Base-by-base conservation (phyloP, 768 basidiomycete genomes). In the Tricholoma furcatifolium region DNA sequence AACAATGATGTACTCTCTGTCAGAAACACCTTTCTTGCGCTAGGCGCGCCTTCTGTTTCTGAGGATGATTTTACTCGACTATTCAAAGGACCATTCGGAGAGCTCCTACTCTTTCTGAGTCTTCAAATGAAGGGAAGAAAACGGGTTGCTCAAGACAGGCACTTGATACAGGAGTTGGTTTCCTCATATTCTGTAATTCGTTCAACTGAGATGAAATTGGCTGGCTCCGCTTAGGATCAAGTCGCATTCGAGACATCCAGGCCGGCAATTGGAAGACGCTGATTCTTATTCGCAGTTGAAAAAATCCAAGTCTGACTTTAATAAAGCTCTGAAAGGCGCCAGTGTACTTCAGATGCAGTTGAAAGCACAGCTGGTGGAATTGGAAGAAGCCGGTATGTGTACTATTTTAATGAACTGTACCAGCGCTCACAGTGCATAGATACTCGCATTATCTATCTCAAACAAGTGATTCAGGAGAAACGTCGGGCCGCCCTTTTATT, bases 401-500 rank as follows among this genome's bases (percentile, higher is more conserved):
- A 23, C 3, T 14, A 6, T 17, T n/a, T 32, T 10, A 3, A 21
- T 36, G 40, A 17, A 23, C n/a, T 27, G 17, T 20, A n/a, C 40
- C 4, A 24, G 2, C 23, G 20, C 23, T 38, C 41, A 44, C 8
- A 11, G 24, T 15, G 21, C 18, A 8, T 36, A 63, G 51, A 58
- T 42, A 32, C 23, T 2, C 12, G 35, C 23, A 9, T 57, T 15
- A 10, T 36, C 27, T 30, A 42, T 10, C 38, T 62, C 30, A 50
- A 51, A 44, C 48, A 23, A 18, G 30, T 45, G 5, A 17, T 64
- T 23, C 36, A 49, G 31, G 32, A 43, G 23, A 56, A 57, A 52
- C 56, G 62, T 20, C 59, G 56, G 21, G 34, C 58, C n/a, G 47
- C 47, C 17, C 30, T 68, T 21, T 51, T 69, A 21, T 36, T 69